These are phyloP conservation scores for Talaromyces sp. DNA, from an alignment of 2,329 filamentous ascomycete genomes.

Conservation along the genomic window DNA sequence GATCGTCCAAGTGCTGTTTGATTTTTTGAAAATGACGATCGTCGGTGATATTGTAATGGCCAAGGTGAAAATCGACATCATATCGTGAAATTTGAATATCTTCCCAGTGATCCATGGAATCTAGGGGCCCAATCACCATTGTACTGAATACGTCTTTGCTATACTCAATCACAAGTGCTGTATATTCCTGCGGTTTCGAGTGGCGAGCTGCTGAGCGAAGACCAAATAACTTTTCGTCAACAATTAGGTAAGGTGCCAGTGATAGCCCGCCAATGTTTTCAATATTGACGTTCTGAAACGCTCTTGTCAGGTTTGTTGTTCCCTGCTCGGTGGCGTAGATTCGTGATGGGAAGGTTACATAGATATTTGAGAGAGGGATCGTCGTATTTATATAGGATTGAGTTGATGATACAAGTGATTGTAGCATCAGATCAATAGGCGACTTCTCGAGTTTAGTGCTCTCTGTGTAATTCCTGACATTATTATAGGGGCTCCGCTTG, in stretches of 20 bases:
- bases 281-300: not conserved
- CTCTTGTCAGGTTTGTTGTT: not conserved
- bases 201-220: not conserved
- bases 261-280: not conserved
- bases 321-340: not conserved
- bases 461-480: not conserved
- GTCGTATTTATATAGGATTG: not conserved
- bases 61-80: not conserved
- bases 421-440: not conserved
- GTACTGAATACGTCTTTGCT: not conserved
- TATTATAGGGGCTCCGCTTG: not conserved
- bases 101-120: not conserved
- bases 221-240: not conserved
- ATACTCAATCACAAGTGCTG: not conserved
- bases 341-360: not conserved
- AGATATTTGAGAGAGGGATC: not conserved
- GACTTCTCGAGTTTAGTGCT: not conserved
- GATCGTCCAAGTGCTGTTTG: not conserved
- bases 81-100: not conserved
- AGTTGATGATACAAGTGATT: not conserved
- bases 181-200: not conserved
- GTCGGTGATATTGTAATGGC: not conserved
- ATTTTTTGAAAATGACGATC: not conserved
- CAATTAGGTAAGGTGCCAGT: not conserved
- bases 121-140: not conserved